Evolutionary conservation across 257 asterid genomes (phyloP), one percentile per base, ranked within the genome.

Genomic region (Solanum gandarillasii): DNA sequence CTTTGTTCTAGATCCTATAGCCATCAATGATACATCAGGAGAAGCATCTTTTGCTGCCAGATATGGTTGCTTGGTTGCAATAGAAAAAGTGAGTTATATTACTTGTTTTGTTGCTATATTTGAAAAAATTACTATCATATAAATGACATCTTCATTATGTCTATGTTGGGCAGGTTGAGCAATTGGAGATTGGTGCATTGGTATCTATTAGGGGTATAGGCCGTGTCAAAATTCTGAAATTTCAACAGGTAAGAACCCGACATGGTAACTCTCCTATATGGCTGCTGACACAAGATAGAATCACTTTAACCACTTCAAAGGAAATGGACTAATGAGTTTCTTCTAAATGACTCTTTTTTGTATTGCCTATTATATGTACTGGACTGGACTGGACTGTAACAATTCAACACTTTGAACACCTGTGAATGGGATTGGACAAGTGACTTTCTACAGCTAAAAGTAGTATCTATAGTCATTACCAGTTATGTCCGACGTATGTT

Each of bases 11-110:
- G 98, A 95, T 90, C 98, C 96, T 86, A 83, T 93, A 82, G 94
- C 92, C 39, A 87, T 93, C 87, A 89, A 90, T 34, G 93, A 90
- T 86, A 90, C 93, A 43, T 92, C 94, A 34, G 79, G 88, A 68
- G 98, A 94, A 92, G 92, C 94, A 89, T 94, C 98, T 41, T 92
- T 93, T 90, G 96, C 94, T 74, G 96, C 98, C 41, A 93, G 92
- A 91, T 93, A 94, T 83, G 95, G 95, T 78, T 94, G 98, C 91
- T 90, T 95, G 93, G 98, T 93, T 88, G 43, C 82, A 48, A 91
- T 94, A 35, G 98, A 95, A 92, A 95, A 94, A 91, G 98, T 95
- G 89, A 90, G 96, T 84, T 84, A 38, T 38, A 38, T 38, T 43
- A 38, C 62, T 78, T 89, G 68, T 84, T 88, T 86, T 81, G 43